phyloP scores from a whole-genome alignment of 768 basidiomycete genomes.

The Termitomyces sp. region DNA sequence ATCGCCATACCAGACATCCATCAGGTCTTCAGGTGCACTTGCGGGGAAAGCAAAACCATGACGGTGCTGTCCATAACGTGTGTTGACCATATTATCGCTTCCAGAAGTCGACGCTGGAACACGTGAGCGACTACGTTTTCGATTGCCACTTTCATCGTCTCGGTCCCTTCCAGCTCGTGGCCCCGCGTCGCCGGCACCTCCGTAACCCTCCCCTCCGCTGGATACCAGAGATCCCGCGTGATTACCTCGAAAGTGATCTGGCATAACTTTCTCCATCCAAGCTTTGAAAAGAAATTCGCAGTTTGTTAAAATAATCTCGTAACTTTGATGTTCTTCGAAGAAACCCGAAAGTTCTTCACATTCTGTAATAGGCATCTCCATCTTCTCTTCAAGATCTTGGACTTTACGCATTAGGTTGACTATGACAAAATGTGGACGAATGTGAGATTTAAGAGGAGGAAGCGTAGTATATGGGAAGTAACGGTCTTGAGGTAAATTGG shows the following conservation, averaged over 20 bases:
- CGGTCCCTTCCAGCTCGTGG: not conserved
- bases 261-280: not conserved
- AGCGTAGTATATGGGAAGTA: not conserved
- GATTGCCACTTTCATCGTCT: not conserved
- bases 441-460: not conserved
- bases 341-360: not conserved
- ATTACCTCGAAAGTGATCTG: not conserved
- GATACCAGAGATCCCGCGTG: not conserved
- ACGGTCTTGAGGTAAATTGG: not conserved
- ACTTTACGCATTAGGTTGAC: not conserved
- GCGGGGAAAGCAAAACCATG: not conserved
- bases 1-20: not conserved
- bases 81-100: not conserved
- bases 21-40: not conserved
- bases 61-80: not conserved
- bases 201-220: not conserved
- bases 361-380: not conserved
- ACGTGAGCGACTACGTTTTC: not conserved
- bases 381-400: not conserved
- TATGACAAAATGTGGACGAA: not conserved
- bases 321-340: not conserved
- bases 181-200: not conserved
- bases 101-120: not conserved
- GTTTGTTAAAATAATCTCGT: not conserved
- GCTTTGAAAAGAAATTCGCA: not conserved